These are phyloP conservation scores for Berberis thunbergii DNA, from an alignment of 164 flowering plant species.

Conservation along the genomic window DNA sequence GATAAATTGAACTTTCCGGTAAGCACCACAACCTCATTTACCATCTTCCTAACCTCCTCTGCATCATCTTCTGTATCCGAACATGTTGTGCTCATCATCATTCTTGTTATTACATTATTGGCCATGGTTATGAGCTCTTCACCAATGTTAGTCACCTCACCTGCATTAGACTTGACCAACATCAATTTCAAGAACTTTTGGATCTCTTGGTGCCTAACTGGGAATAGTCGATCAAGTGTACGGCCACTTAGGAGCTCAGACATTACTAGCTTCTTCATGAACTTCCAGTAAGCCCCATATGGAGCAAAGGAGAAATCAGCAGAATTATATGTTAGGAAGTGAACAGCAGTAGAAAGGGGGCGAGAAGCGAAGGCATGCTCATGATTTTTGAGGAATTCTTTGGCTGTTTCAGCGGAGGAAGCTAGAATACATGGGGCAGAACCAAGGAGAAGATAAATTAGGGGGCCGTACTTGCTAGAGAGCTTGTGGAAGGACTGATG, in stretches of 20 bases:
- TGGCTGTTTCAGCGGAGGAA: conserved; percentile 36
- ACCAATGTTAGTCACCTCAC: conserved; percentile 25
- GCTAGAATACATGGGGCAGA: conserved; percentile 36
- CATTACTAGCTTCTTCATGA: conserved; percentile 43
- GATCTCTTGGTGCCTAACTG: conserved; percentile 25
- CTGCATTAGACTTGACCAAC: conserved; percentile 6
- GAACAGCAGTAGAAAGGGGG: conserved; percentile 19
- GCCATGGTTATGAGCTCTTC: conserved; percentile 29
- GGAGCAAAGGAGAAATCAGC: conserved; percentile 42
- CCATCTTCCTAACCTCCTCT: conserved; percentile 18
- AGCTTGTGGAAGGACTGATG: conserved; percentile 42
- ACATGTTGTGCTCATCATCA: conserved; percentile 33
- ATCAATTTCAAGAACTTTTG: conserved; percentile 16
- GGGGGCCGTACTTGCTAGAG: conserved; percentile 39
- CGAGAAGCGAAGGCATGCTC: conserved; percentile 41
- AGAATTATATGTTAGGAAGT: conserved; percentile 26
- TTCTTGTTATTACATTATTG: conserved; percentile 39
- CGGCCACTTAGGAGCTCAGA: conserved; percentile 36
- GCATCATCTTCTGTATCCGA: conserved; percentile 28
- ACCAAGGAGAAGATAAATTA: conserved; percentile 38
- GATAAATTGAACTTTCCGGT: conserved; percentile 42
- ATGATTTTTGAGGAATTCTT: conserved; percentile 37
- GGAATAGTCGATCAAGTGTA: conserved; percentile 19
- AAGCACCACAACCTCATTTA: conserved; percentile 30
- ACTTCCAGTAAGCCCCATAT: conserved; percentile 57